Base-by-base conservation (phyloP, 345 rosid genomes). In the Brassica carinata region DNA sequence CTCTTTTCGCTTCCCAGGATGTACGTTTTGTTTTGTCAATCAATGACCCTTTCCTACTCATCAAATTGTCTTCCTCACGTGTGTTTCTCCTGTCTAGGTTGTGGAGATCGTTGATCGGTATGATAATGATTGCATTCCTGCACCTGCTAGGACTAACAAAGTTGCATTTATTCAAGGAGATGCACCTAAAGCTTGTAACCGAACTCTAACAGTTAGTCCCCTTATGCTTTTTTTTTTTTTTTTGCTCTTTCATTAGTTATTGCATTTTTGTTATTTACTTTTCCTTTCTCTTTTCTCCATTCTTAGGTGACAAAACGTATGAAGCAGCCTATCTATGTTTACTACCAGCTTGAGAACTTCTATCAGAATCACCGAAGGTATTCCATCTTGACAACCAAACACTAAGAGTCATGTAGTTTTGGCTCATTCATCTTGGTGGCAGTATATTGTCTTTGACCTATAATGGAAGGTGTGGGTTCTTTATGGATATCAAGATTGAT, bases 301-400 rank as follows among this genome's bases (percentile, higher is more conserved):
- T 76, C 29, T 72, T 81, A 96, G 98, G 94, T 96, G 75, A 40
- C 84, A 3, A 94, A 92, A 89, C 88, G 0, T 17, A 96, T 96
- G 99, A 91, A 90, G 87, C 78, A 81, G 59, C 98, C 99, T 72
- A 78, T 96, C 74, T 92, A 89, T 85, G 91, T 94, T 29, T 96
- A 96, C 84, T 96, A 96, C 89, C 98, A 96, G 85, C 97, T 96
- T 58, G 98, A 96, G 78, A 94, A 94, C 86, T 96, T 93, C 85
- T 96, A 96, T 84, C 99, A 96, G 87, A 96, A 96, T 84, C 99
- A 96, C 82, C 95, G 99, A 77, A 88, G 98, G 97, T 94, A 87
- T 38, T 38, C 43, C 59, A 51, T 51, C 57, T 51, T 51, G 57
- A 11, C 51, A 43, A 43, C 51, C 51, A 43, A 43, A 43, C 43